Evolutionary conservation across 108 stramenopile genomes (phyloP), one percentile per base, ranked within the genome.

Genomic region (Cyclotella sp.): DNA sequence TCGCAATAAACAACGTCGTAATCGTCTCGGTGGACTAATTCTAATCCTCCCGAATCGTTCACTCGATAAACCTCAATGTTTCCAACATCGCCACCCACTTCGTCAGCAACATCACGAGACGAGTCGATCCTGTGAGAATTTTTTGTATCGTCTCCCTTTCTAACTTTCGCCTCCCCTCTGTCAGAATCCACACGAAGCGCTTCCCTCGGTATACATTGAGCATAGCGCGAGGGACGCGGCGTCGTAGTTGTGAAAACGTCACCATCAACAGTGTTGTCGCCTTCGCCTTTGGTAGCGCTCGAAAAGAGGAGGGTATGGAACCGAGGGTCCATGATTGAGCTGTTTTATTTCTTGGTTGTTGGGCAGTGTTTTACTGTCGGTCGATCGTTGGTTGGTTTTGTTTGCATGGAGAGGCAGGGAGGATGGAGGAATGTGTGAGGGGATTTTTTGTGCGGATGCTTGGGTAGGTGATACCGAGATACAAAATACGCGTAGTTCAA

Each of bases 241-340:
- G 15, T 16, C 5, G 24, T 45, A 11, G 43, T 44, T 46, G 44
- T 24, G n/a, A 39, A 29, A 9, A 49, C 1, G 15, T 34, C 51
- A 52, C 49, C 49, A 44, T 59, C 39, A 27, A 18, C 60, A 24
- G 14, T 47, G 49, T 18, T 40, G 51, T 0, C 21, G 44, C n/a
- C 75, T 12, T 22, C 43, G 46, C 28, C 27, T 19, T 43, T 70
- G 41, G 54, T 16, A 34, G 63, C 29, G 54, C 1, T 70, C 55
- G 70, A 44, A 55, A 75, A 63, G 75, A 75, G 75, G 21, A 75
- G 75, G 26, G 65, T 63, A 66, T 67, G 75, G 54, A 75, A 75
- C 12, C 66, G 34, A 16, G 75, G 64, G 26, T 75, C 75, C 75
- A 75, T 75, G 10, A 43, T 28, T 9, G 55, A 39, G 3, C 47